Percentiles rank a stretch among this genome's conserved stretches.
Evolutionary conservation across 1,284 basidiomycete species (phyloP).

Genomic region (Malassezia obtusa): DNA sequence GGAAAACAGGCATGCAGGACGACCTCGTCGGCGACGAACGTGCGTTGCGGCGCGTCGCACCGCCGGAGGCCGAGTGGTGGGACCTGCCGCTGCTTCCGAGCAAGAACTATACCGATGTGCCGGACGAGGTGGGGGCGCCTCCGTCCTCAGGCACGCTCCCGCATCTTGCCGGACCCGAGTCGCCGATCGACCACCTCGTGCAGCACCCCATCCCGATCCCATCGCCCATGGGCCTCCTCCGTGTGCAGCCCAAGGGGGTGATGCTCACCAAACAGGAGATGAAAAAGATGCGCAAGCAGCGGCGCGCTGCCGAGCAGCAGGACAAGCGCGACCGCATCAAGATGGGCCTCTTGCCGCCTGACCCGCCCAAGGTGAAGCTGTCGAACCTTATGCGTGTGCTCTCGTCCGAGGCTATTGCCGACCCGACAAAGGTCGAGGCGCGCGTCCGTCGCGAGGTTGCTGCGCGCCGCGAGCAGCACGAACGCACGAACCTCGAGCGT

Average conservation of each 20-base stretch:
- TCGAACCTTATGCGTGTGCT: conserved; percentile 96
- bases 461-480: conserved; percentile 74
- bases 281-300: conserved; percentile 89
- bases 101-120: conserved; percentile 63
- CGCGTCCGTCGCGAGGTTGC: conserved; percentile 85
- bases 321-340: conserved; percentile 90
- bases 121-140: conserved; percentile 50
- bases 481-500: conserved; percentile 79
- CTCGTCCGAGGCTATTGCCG: conserved; percentile 88
- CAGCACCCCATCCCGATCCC: conserved; percentile 97
- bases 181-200: conserved; percentile 78
- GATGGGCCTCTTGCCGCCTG: conserved; percentile 90
- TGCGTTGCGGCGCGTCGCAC: conserved; percentile 59
- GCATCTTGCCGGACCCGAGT: conserved; percentile 51
- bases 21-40: conserved; percentile 82
- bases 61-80: conserved; percentile 95
- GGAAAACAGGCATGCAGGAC: conserved; percentile 81
- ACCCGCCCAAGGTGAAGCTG: conserved; percentile 89
- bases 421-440: conserved; percentile 93
- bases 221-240: conserved; percentile 73
- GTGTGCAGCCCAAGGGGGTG: conserved; percentile 53
- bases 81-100: conserved; percentile 74
- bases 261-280: conserved; percentile 59
- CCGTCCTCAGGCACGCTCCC: conserved; percentile 50
- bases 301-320: conserved; percentile 76